Base-by-base conservation (phyloP, 768 basidiomycete genomes). In the Cystobasidium ongulense region DNA sequence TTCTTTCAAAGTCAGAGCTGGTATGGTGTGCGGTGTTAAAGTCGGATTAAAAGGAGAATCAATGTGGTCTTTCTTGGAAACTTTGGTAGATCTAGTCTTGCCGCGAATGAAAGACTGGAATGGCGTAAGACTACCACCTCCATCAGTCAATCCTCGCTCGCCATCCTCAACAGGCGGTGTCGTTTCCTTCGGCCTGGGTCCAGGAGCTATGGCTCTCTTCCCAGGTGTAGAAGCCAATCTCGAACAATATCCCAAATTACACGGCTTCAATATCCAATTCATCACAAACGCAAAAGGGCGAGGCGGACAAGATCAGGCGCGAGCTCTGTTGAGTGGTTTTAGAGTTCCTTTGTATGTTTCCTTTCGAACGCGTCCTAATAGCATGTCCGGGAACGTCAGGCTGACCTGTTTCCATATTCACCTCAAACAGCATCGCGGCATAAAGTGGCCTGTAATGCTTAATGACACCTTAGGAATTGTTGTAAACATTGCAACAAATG, bases 151-250 rank as follows among this genome's bases (percentile, higher is more conserved):
- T 41, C 83, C 86, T 50, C 17, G 39, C 35, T 54, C 53, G 7
- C 88, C 91, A 0, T 88, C 86, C 68, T 87, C 88, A 0, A 90
- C 91, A 1, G 85, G 89, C 0, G 94, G 96, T 63, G 91, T 95
- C 23, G 90, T 97, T 63, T 87, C 88, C 1, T 88, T 98, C 77
- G 95, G 95, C 61, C 84, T 99, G 1, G 87, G 89, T 0, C 88
- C 91, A 0, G 82, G 84, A 2, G 92, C 94, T 0, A 89, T 99
- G 86, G 87, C 85, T 7, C 85, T 94, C 77, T 99, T 97, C 84
- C 95, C 95, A 0, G 91, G 95, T 82, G 89, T 98, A 72, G 95
- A 98, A 82, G 88, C 92, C 81, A 96, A 96, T 80, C 81, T 89
- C 52, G 94, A 97, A 79, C 82, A 90, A 33, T 99, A 97, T 80